Base-by-base conservation (phyloP, 768 basidiomycete genomes). In the Mycena rosella region DNA sequence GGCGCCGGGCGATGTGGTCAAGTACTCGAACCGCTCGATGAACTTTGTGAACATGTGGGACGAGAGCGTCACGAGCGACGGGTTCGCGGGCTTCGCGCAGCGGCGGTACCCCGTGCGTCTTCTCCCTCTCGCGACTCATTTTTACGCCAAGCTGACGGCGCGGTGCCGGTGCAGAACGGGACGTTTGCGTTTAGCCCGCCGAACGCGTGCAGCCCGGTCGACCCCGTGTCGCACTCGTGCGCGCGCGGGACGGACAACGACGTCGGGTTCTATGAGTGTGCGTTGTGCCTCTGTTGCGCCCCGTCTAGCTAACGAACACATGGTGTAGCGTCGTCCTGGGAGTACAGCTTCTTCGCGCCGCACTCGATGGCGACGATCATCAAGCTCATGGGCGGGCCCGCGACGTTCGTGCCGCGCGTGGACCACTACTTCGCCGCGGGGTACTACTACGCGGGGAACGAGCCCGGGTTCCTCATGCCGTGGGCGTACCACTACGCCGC, bases 181-280 rank as follows among this genome's bases (percentile, higher is more conserved):
- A 83, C 82, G 6, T 86, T 87, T 69, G 83, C 82, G 0, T 86
- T 81, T 75, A 86, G 83, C 63, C 78, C 83, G 20, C 85, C 85
- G 9, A 77, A 85, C 65, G 84, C 82, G 7, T 86, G 85, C 73
- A 86, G 85, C 15, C 85, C 85, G 11, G 76, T 86, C 9, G 85
- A 87, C 62, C 83, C 84, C 8, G 76, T 78, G 0, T 68, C 70
- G 2, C 84, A 85, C 74, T 86, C 86, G 8, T 86, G 85, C 71
- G 84, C 83, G 2, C 78, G 85, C 38, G 85, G 85, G 15, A 77
- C 78, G 18, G 85, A 87, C 73, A 87, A 86, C 63, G 74, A 86
- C 69, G 81, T 83, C 40, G 86, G 85, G 9, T 86, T 87, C 66
- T 87, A 87, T 65, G 84, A 87, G 78, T 87, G 85, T 85, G 54